phyloP scores from a whole-genome alignment of 2,329 filamentous ascomycete species.

The Stemphylium beticola region DNA sequence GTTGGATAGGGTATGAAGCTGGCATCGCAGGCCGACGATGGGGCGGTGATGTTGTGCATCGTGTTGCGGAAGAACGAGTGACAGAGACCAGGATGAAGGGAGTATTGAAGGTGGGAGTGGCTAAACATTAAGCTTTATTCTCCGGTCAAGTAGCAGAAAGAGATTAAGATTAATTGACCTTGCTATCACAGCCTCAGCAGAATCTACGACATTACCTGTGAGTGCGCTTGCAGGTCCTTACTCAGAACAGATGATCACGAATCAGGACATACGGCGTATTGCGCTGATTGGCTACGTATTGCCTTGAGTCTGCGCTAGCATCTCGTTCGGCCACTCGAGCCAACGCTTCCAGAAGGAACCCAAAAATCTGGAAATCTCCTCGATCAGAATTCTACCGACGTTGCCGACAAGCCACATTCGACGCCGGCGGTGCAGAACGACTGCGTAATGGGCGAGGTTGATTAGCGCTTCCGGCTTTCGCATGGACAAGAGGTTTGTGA shows the following conservation, averaged over 20 bases:
- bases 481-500: conserved; percentile 24
- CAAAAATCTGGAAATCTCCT: conserved; percentile 18
- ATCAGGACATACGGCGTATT: too few species aligned
- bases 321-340: conserved; percentile 29
- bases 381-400: conserved; percentile 23
- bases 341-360: conserved; percentile 27
- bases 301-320: not conserved
- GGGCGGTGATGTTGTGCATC: not conserved
- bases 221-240: too few species aligned
- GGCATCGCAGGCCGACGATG: conserved; percentile 6
- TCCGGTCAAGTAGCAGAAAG: too few species aligned
- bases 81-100: not conserved
- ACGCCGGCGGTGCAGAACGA: conserved; percentile 24
- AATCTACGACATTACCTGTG: too few species aligned
- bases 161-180: too few species aligned
- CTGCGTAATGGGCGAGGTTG: conserved; percentile 28
- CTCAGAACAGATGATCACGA: too few species aligned
- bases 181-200: too few species aligned
- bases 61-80: not conserved
- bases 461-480: conserved; percentile 29
- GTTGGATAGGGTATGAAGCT: conserved; percentile 11
- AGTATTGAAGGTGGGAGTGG: not conserved
- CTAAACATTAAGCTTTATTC: too few species aligned
- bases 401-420: conserved; percentile 24
- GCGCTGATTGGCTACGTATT: too few species aligned